Evolutionary conservation across 2,329 filamentous ascomycete species (phyloP).

Genomic region (Cladosporium sp.): DNA sequence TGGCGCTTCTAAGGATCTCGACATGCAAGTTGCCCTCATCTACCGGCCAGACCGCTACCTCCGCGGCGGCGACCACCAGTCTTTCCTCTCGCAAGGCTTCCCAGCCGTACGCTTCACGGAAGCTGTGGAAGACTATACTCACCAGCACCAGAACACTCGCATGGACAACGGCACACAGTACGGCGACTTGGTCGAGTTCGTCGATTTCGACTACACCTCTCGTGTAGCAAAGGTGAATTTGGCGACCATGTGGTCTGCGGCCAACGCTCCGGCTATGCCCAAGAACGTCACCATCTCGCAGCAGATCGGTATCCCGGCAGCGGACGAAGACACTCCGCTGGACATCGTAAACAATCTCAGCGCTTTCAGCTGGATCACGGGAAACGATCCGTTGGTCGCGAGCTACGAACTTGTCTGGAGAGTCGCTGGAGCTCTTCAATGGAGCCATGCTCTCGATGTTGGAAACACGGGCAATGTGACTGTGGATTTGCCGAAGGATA

Average conservation of each 20-base stretch:
- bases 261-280: slow-evolving; percentile 48
- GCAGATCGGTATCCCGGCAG: slow-evolving; percentile 25
- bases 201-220: slow-evolving; percentile 53
- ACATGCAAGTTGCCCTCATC: slow-evolving; percentile 54
- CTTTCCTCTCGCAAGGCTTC: slow-evolving; percentile 54
- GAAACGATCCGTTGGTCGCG: slow-evolving; percentile 37
- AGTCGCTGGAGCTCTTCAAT: slow-evolving; percentile 45
- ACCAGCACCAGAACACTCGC: slow-evolving; percentile 55
- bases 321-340: slow-evolving; percentile 19
- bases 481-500: slow-evolving; percentile 53
- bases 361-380: slow-evolving; percentile 45
- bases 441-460: slow-evolving; percentile 36
- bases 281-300: slow-evolving; percentile 44
- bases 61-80: slow-evolving; percentile 53
- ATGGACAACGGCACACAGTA: slow-evolving; percentile 50
- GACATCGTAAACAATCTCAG: slow-evolving; percentile 42
- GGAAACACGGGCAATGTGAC: slow-evolving; percentile 44
- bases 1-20: slow-evolving; percentile 47
- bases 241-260: slow-evolving; percentile 52
- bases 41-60: slow-evolving; percentile 56
- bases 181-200: slow-evolving; percentile 53
- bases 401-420: slow-evolving; percentile 57
- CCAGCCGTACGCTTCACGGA: slow-evolving; percentile 55
- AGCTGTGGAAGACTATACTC: slow-evolving; percentile 53
- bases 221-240: slow-evolving; percentile 54